Evolutionary conservation across 495 filamentous ascomycete genomes (phyloP), one percentile per base, ranked within the genome.

Genomic region (Penicillium salamii): DNA sequence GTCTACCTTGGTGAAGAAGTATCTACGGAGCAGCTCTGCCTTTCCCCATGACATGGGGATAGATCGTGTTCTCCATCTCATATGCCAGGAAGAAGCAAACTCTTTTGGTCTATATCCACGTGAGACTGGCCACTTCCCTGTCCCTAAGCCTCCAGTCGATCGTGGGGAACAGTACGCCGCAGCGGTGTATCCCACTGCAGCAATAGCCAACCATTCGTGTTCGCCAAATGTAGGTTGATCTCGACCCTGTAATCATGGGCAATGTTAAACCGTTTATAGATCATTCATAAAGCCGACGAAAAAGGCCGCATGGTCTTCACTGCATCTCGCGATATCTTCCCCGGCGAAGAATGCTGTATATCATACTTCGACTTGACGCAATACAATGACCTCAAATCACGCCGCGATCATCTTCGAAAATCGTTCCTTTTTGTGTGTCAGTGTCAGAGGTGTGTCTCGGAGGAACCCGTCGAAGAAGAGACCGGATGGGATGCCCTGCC

Each of bases 101-200:
- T 72, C 69, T 0, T 72, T 72, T 31, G 69, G 69, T 9, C 55
- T 72, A 1, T 72, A 72, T 35, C 69, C 69, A n/a, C 46, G 66
- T 3, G 69, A 69, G 49, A 72, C 67, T 1, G 67, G 69, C 0
- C 26, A 55, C 9, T 54, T 55, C 11, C 63, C 63, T 6, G 14
- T 42, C 3, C 59, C 56, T 0, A 15, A 44, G 1, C 49, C 56
- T 8, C 36, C 46, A 2, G 24, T 57, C 2, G 55, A 59, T n/a
- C 32, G 67, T 33, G 69, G 67, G 0, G 67, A 70, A 36, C 67
- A 72, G 24, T 72, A 60, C n/a, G 69, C 58, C 1, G 69, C 66
- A 2, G 67, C 66, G 2, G 69, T 72, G 3, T 72, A 72, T 59
- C 62, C 69, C 4, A 53, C 57, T 3, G 69, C 69, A 0, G 59